Evolutionary conservation across 345 rosid species (phyloP).

Genomic region (Eucalyptus tenuipes): DNA sequence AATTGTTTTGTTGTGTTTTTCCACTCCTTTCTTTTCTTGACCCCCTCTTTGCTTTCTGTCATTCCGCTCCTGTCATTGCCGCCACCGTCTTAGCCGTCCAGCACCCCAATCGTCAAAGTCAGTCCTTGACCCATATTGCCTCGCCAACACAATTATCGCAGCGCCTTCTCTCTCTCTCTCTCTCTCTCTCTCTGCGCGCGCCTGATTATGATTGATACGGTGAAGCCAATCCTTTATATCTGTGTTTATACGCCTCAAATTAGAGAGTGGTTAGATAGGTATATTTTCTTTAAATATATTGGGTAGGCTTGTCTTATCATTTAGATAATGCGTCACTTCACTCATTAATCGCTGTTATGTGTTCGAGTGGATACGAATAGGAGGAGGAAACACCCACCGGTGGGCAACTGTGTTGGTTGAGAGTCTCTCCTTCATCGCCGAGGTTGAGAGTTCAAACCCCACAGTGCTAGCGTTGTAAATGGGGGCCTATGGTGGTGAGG

Average conservation of each 20-base stretch:
- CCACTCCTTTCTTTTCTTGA: not conserved
- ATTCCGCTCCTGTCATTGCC: not conserved
- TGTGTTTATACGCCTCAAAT: not conserved
- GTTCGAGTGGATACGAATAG: not conserved
- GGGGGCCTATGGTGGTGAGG: too few relatives aligned
- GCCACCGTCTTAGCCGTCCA: not conserved
- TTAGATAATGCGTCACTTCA: not conserved
- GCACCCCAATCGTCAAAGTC: not conserved
- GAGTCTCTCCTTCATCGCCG: too few relatives aligned
- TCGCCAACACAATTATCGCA: not conserved
- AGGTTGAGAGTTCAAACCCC: too few relatives aligned
- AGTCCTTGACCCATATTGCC: not conserved
- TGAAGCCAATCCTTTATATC: not conserved
- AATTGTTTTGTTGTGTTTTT: not conserved
- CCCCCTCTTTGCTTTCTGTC: not conserved
- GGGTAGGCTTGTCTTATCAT: not conserved
- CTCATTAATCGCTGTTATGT: not conserved
- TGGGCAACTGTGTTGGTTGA: too few relatives aligned
- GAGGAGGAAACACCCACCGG: too few relatives aligned
- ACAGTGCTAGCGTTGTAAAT: too few relatives aligned
- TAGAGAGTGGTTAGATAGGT: not conserved
- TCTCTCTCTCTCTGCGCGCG: not conserved
- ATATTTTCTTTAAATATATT: not conserved
- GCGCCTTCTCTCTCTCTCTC: not conserved
- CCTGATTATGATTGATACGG: not conserved